A percentile compares a stretch with the other conserved stretches of the same genome.
phyloP scores from a whole-genome alignment of 176 grass and related monocot species.

The Pharus latifolius region DNA sequence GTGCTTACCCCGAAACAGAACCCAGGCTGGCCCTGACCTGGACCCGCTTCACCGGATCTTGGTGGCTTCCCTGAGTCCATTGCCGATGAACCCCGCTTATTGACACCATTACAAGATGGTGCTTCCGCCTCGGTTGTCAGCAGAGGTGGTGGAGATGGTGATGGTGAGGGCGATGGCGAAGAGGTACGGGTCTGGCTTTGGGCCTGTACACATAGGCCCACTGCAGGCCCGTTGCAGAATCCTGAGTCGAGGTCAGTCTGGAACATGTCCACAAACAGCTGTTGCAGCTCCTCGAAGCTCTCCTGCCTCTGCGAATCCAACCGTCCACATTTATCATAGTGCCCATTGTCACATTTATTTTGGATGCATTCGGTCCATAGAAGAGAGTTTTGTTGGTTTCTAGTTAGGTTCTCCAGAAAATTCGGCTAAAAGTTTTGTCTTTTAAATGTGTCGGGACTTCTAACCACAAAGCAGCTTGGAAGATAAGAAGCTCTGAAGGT shows the following conservation, averaged over 20 bases:
- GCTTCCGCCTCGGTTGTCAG: constrained; percentile 12
- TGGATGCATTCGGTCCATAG: constrained; percentile 12
- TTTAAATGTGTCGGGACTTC: background rate
- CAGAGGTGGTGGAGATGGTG: constrained; percentile 30
- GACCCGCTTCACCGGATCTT: constrained; percentile 23
- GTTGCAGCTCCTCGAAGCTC: constrained; percentile 89
- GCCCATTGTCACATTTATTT: constrained; percentile 14
- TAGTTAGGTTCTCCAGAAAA: constrained; percentile 3
- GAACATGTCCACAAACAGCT: constrained; percentile 83
- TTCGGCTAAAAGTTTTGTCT: constrained; percentile 13
- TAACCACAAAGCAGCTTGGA: constrained; percentile 14
- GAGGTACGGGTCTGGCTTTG: constrained; percentile 12
- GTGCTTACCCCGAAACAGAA: constrained; percentile 86
- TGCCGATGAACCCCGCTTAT: constrained; percentile 62
- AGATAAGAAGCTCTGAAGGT: background rate
- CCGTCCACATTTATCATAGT: background rate
- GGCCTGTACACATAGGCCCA: background rate
- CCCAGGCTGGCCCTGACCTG: background rate
- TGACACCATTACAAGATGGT: constrained; percentile 23
- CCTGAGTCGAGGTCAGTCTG: constrained; percentile 59
- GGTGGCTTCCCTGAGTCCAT: constrained; percentile 44
- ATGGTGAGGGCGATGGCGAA: constrained; percentile 15
- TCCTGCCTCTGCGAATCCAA: constrained; percentile 59
- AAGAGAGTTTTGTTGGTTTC: background rate
- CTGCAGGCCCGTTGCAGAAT: constrained; percentile 30